phyloP scores from a whole-genome alignment of 2,329 filamentous ascomycete genomes.

The Diaporthe helianthi region DNA sequence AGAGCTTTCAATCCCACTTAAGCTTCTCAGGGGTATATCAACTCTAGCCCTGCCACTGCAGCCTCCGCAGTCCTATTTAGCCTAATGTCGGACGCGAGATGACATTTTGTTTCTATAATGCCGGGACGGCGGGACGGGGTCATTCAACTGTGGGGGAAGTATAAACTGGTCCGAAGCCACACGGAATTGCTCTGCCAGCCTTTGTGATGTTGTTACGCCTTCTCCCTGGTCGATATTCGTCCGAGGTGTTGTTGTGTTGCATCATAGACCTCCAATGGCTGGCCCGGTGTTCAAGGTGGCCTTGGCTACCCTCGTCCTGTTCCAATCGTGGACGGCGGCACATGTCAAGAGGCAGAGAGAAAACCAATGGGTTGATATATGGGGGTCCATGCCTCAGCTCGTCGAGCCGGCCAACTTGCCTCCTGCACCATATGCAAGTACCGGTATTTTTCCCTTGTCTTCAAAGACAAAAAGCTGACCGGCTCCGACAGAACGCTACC shows the following conservation, averaged over 20 bases:
- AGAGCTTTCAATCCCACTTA: conserved; percentile 7
- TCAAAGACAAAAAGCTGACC: conserved; percentile 30
- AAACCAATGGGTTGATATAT: conserved; percentile 65
- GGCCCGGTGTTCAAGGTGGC: conserved; percentile 14
- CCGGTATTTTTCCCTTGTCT: background rate
- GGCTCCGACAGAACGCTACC: conserved; percentile 53
- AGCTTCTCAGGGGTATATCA: conserved; percentile 9
- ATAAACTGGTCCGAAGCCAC: conserved; percentile 4
- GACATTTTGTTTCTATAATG: conserved; percentile 18
- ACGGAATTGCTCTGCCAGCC: background rate
- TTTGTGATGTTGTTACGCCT: background rate
- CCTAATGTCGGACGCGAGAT: conserved; percentile 15
- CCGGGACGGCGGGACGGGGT: conserved; percentile 8
- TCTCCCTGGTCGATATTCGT: background rate
- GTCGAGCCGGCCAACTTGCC: conserved; percentile 66
- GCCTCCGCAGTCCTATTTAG: conserved; percentile 1
- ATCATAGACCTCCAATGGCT: conserved; percentile 13
- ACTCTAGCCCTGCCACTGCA: background rate
- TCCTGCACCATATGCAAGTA: conserved; percentile 59
- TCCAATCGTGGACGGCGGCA: conserved; percentile 27
- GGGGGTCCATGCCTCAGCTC: conserved; percentile 69
- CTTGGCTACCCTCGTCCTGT: conserved; percentile 27
- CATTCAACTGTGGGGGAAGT: background rate
- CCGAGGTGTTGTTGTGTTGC: conserved; percentile 5
- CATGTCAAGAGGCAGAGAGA: conserved; percentile 21